phyloP scores from a whole-genome alignment of 1,284 basidiomycete genomes.

The Ganoderma sinense region DNA sequence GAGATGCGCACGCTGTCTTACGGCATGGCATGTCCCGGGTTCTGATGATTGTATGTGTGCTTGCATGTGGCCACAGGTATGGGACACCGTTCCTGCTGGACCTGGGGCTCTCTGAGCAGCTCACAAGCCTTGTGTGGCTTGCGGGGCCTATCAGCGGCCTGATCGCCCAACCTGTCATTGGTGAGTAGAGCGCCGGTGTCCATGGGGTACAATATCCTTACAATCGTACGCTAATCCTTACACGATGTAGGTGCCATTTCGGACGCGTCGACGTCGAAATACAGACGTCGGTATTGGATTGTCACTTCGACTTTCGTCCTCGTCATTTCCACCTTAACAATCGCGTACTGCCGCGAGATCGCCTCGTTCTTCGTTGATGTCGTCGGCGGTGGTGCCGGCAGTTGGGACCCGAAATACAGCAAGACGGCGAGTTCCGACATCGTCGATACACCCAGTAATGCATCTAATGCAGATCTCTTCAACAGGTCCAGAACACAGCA shows the following conservation, averaged over 20 bases:
- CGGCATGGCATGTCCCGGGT: neutral
- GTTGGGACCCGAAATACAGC: conserved; percentile 87
- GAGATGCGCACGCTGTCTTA: conserved; percentile 14
- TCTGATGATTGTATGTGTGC: neutral
- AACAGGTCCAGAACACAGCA: conserved; percentile 71
- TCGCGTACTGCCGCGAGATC: conserved; percentile 87
- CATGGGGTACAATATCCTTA: neutral
- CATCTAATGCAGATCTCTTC: neutral
- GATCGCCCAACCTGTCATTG: conserved; percentile 94
- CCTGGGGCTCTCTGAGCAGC: conserved; percentile 89
- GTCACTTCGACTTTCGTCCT: conserved; percentile 81
- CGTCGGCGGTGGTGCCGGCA: conserved; percentile 79
- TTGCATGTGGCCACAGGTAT: conserved; percentile 65
- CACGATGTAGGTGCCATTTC: conserved; percentile 81
- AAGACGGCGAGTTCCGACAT: conserved; percentile 53
- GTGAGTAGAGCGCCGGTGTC: conserved; percentile 46
- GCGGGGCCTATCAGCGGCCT: conserved; percentile 95
- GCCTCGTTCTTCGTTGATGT: conserved; percentile 83
- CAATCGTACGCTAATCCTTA: neutral
- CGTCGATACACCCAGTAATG: neutral
- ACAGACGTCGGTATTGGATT: conserved; percentile 92
- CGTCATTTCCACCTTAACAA: conserved; percentile 71
- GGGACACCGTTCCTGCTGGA: conserved; percentile 93
- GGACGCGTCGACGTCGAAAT: conserved; percentile 89
- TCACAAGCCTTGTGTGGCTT: conserved; percentile 96